These are phyloP conservation scores for Termitomyces eurrhizus DNA, from an alignment of 768 basidiomycete genomes.

Conservation along the genomic window DNA sequence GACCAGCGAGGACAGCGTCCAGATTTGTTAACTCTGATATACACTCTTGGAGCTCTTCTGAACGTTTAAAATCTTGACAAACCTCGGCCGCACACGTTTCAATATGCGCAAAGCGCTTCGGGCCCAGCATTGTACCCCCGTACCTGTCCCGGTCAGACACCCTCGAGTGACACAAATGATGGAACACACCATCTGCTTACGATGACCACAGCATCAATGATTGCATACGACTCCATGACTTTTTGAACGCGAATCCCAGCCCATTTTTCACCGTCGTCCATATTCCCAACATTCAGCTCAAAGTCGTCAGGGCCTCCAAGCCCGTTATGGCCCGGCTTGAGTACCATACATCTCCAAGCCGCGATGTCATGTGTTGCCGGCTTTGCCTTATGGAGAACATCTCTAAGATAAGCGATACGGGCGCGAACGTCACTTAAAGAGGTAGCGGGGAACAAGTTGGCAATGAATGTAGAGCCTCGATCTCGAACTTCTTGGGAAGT, in stretches of 20 bases:
- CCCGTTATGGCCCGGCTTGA: conserved; percentile 62
- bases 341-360: conserved; percentile 77
- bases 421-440: conserved; percentile 48
- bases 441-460: conserved; percentile 52
- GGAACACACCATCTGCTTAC: conserved; percentile 68
- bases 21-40: conserved; percentile 53
- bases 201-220: conserved; percentile 76
- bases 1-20: conserved; percentile 55
- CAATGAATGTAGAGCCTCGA: conserved; percentile 70
- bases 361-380: conserved; percentile 69
- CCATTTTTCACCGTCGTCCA: conserved; percentile 79
- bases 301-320: conserved; percentile 75
- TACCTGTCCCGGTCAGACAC: conserved; percentile 44
- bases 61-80: conserved; percentile 60
- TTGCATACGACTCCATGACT: conserved; percentile 64
- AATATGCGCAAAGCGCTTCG: conserved; percentile 72
- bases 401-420: conserved; percentile 47
- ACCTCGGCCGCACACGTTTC: conserved; percentile 74
- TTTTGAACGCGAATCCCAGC: conserved; percentile 60
- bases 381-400: conserved; percentile 53
- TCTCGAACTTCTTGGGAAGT: conserved; percentile 76
- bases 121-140: conserved; percentile 78
- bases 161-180: background rate
- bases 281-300: conserved; percentile 54
- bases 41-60: conserved; percentile 65